phyloP scores from a whole-genome alignment of 768 basidiomycete species.

The Serendipita indica region DNA sequence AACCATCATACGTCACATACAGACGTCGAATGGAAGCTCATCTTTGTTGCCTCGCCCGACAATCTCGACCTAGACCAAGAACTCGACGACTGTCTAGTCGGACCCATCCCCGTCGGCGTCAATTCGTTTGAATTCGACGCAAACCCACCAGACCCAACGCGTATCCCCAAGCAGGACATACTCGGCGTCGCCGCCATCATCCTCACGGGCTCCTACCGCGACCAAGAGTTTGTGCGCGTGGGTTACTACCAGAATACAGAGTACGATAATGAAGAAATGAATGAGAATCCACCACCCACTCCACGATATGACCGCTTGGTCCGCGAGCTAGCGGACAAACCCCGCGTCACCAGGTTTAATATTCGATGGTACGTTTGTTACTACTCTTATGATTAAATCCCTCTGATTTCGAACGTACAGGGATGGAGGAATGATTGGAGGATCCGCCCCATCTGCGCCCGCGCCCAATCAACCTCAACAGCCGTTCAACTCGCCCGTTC shows the following conservation, averaged over 20 bases:
- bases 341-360: conserved; percentile 67
- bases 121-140: conserved; percentile 97
- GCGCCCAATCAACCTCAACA: neutral
- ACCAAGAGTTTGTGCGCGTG: conserved; percentile 98
- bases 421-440: too few relatives aligned
- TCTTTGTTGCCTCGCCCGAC: conserved; percentile 90
- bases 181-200: conserved; percentile 95
- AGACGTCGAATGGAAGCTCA: conserved; percentile 98
- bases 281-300: conserved; percentile 46
- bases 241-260: conserved; percentile 99
- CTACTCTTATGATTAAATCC: neutral
- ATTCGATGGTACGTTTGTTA: conserved; percentile 22
- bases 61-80: conserved; percentile 91
- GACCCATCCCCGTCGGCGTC: conserved; percentile 90
- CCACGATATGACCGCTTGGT: conserved; percentile 69
- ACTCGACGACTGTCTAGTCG: conserved; percentile 93
- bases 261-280: conserved; percentile 91
- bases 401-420: too few relatives aligned
- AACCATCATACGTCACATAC: neutral
- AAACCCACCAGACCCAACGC: conserved; percentile 62
- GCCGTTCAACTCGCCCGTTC: neutral
- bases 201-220: conserved; percentile 87
- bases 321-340: conserved; percentile 80
- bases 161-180: conserved; percentile 79
- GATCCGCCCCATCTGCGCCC: neutral